A percentile compares a stretch with the other conserved stretches of the same genome.
Conservation (phyloP, 164 flowering plant species). For the Vitis cinerea region DNA sequence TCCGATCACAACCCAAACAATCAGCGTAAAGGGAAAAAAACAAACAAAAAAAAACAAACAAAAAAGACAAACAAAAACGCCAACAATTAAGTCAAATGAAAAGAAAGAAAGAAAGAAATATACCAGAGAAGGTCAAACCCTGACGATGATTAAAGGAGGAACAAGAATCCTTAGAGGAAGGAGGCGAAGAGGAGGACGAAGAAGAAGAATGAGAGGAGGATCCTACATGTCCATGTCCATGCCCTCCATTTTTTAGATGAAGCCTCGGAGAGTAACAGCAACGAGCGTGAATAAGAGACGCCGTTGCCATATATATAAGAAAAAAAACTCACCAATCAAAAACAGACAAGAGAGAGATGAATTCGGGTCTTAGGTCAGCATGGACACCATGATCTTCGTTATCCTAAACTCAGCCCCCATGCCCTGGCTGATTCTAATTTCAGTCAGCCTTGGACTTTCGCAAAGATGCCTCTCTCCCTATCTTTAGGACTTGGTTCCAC, state of each 20-base stretch:
- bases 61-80: background rate
- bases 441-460: too few relatives aligned
- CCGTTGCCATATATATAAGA: slow-evolving; percentile 24
- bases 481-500: too few relatives aligned
- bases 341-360: background rate
- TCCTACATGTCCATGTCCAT: slow-evolving; percentile 6
- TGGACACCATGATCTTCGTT: background rate
- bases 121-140: slow-evolving; percentile 14
- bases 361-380: background rate
- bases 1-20: too few relatives aligned
- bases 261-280: slow-evolving; percentile 18
- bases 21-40: background rate
- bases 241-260: slow-evolving; percentile 11
- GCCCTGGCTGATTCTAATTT: background rate
- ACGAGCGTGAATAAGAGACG: slow-evolving; percentile 29
- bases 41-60: too few relatives aligned
- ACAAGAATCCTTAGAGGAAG: slow-evolving; percentile 14
- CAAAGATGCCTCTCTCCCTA: too few relatives aligned
- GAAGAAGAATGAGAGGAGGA: slow-evolving; percentile 9
- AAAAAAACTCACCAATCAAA: background rate
- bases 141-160: slow-evolving; percentile 12
- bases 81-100: background rate
- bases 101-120: slow-evolving; percentile 26
- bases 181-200: slow-evolving; percentile 16
- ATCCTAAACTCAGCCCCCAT: background rate